Evolutionary conservation across 176 grass and related monocot species (phyloP), one percentile per base, ranked within the genome.

Genomic region (Hordeum marinum): DNA sequence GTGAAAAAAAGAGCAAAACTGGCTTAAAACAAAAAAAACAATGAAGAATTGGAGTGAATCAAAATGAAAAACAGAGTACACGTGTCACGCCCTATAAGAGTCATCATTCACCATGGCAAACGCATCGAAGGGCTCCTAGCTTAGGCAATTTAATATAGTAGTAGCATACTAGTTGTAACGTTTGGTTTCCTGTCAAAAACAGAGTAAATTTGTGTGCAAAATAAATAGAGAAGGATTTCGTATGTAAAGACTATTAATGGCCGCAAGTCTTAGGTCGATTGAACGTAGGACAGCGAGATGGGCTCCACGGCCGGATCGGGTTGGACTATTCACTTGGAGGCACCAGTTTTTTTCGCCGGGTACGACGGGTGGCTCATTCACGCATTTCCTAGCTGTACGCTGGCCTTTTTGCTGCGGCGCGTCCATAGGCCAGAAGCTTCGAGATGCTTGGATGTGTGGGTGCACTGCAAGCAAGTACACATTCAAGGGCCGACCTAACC

Each of bases 261-360:
- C 70, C 70, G 41, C 41, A 73, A 48, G 41, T 73, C 70, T 73
- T 73, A 73, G 70, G 70, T 73, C 13, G 70, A 73, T 48, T 73
- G 1, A 27, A 68, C 12, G 11, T 3, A 70, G 35, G 67, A 43
- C 69, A 45, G 23, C 11, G 69, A 46, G 41, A 4, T 26, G 40
- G 69, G 69, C 40, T 72, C 70, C 70, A 46, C 41, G 41, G 13
- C 70, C 41, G 13, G 70, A 26, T 72, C 40, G 70, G 70, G 70
- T 73, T 29, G 70, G 70, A 73, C 41, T 27, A 72, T 72, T 24
- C 70, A 73, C 70, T 73, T 48, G 37, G 36, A 23, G 5, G 46
- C 67, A 71, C 37, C 66, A 39, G 35, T n/a, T n/a, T 69, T 69
- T 21, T 39, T 9, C 34, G 18, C 65, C 0, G 13, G 9, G 65